Evolutionary conservation across 148 eudicot species (phyloP).

Genomic region (Spergularia bocconei): DNA sequence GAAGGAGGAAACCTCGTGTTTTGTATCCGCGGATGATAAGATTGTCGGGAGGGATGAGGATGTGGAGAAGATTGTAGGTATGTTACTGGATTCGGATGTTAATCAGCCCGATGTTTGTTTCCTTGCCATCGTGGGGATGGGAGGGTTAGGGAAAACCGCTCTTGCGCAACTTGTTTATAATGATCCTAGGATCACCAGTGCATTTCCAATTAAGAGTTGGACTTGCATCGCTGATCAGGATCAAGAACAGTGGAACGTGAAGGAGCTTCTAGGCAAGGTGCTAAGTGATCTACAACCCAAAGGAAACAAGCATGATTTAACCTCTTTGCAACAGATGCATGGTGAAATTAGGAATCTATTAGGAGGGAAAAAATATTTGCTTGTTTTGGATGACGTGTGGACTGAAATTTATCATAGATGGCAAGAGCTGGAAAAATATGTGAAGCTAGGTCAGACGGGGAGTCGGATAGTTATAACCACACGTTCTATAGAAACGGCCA

Average conservation of each 20-base stretch:
- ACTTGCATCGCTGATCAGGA: neutral
- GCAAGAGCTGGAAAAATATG: neutral
- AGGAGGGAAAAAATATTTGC: neutral
- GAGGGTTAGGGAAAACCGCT: neutral
- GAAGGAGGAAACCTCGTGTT: neutral
- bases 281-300: neutral
- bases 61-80: neutral
- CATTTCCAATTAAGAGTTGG: neutral
- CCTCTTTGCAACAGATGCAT: neutral
- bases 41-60: neutral
- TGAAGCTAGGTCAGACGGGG: neutral
- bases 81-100: neutral
- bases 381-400: conserved; percentile 13
- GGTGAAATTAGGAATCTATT: neutral
- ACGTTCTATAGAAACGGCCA: conserved; percentile 5
- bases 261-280: neutral
- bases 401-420: conserved; percentile 1
- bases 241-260: neutral
- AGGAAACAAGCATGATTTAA: neutral
- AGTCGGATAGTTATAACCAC: conserved; percentile 22
- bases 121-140: neutral
- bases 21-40: no score
- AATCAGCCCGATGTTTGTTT: neutral
- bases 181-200: neutral
- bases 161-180: neutral